Evolutionary conservation across 2,329 filamentous ascomycete species (phyloP).

Genomic region (Arthrobotrys entomopaga): DNA sequence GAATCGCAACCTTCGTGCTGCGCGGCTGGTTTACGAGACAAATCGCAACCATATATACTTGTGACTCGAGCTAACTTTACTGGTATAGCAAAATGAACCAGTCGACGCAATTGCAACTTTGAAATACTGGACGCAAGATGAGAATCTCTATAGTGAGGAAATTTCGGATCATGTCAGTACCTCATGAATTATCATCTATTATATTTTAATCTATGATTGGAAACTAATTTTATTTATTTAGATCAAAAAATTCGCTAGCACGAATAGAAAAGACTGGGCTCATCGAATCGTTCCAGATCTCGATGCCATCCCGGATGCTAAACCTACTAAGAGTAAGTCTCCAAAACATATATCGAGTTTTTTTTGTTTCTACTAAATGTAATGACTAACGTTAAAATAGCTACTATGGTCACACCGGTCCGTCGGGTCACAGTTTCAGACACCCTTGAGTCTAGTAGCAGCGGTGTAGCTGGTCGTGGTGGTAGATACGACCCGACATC

Average conservation of each 20-base stretch:
- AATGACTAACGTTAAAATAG: constrained; percentile 14
- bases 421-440: constrained; percentile 35
- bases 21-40: neutral
- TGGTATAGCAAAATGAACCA: constrained; percentile 46
- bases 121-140: constrained; percentile 56
- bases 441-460: constrained; percentile 16
- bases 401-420: constrained; percentile 34
- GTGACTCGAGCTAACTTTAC: neutral
- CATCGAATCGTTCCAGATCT: constrained; percentile 46
- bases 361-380: neutral
- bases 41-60: neutral
- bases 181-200: neutral
- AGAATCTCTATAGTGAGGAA: constrained; percentile 53
- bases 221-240: neutral
- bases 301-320: constrained; percentile 34
- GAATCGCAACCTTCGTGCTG: too few relatives aligned
- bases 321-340: constrained; percentile 39
- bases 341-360: neutral
- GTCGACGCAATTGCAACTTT: constrained; percentile 56
- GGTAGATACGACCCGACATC: constrained; percentile 33
- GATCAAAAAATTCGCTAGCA: constrained; percentile 52
- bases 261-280: constrained; percentile 49
- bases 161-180: constrained; percentile 56
- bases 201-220: too few relatives aligned
- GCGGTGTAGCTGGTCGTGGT: neutral